A percentile compares a stretch with the other conserved stretches of the same genome.
Evolutionary conservation across 2,329 filamentous ascomycete genomes (phyloP).

Genomic region (Diaporthe sp.): DNA sequence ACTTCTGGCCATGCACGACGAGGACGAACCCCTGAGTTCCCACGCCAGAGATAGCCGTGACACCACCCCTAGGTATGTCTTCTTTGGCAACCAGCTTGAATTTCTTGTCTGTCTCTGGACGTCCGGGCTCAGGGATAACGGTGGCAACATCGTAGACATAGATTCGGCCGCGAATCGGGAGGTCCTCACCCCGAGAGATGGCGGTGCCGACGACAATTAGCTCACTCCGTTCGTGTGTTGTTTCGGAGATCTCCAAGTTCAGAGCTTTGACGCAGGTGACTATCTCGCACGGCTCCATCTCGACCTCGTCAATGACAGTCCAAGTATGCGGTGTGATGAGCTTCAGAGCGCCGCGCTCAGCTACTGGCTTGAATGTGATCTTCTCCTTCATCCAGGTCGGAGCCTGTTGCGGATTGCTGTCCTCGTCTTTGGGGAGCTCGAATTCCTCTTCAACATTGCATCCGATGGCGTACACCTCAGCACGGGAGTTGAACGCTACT

Average conservation of each 20-base stretch:
- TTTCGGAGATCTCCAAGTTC: conserved; percentile 90
- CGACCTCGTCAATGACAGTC: conserved; percentile 81
- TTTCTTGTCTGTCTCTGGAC: conserved; percentile 86
- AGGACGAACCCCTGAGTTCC: conserved; percentile 91
- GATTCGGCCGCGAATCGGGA: conserved; percentile 85
- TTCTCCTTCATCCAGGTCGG: conserved; percentile 78
- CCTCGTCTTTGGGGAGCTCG: conserved; percentile 87
- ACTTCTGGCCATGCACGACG: conserved; percentile 94
- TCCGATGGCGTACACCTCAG: conserved; percentile 82
- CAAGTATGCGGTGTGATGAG: conserved; percentile 84
- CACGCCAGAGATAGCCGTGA: conserved; percentile 87
- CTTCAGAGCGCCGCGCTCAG: conserved; percentile 81
- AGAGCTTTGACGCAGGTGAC: conserved; percentile 87
- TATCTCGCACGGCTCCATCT: conserved; percentile 81
- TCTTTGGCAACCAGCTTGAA: conserved; percentile 91
- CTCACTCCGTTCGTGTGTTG: conserved; percentile 86
- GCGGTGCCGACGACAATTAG: conserved; percentile 89
- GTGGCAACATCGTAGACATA: conserved; percentile 93
- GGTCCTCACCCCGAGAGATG: conserved; percentile 89
- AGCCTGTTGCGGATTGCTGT: conserved; percentile 60
- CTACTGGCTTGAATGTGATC: conserved; percentile 72
- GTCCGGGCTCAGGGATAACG: conserved; percentile 89
- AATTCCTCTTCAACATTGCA: conserved; percentile 80
- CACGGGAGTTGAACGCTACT: conserved; percentile 82
- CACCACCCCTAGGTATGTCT: conserved; percentile 90